Percentiles rank a stretch among this genome's conserved stretches.
Conservation (phyloP, 2,329 filamentous ascomycete genomes). For the Fusarium dlaminii region DNA sequence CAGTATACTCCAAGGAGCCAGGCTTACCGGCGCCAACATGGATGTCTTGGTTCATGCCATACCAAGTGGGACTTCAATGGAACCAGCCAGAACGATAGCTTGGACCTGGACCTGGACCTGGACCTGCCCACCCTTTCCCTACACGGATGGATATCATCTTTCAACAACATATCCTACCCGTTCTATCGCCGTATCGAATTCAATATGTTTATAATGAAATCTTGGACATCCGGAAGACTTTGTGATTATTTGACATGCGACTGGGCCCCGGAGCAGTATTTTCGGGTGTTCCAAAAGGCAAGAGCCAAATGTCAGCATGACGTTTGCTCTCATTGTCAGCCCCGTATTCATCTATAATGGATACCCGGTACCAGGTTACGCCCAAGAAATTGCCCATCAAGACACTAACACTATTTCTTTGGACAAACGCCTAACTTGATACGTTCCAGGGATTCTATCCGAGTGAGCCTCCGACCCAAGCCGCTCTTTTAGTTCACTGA, state of each 20-base stretch:
- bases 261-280: background rate
- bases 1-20: background rate
- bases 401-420: background rate
- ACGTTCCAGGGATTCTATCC: background rate
- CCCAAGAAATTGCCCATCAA: background rate
- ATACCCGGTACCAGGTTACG: background rate
- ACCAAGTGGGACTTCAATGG: background rate
- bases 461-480: background rate
- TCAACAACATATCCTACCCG: background rate
- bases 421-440: background rate
- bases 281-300: background rate
- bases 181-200: background rate
- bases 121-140: no score
- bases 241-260: background rate
- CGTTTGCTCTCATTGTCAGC: background rate
- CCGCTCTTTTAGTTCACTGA: background rate
- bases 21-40: background rate
- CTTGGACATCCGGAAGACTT: background rate
- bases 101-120: background rate
- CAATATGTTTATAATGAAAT: background rate
- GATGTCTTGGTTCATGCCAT: background rate
- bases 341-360: background rate
- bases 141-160: background rate
- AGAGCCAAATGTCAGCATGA: background rate
- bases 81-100: background rate